These are phyloP conservation scores for Podila horticola DNA, from an alignment of 192 early-diverging fungal species.

Conservation along the genomic window DNA sequence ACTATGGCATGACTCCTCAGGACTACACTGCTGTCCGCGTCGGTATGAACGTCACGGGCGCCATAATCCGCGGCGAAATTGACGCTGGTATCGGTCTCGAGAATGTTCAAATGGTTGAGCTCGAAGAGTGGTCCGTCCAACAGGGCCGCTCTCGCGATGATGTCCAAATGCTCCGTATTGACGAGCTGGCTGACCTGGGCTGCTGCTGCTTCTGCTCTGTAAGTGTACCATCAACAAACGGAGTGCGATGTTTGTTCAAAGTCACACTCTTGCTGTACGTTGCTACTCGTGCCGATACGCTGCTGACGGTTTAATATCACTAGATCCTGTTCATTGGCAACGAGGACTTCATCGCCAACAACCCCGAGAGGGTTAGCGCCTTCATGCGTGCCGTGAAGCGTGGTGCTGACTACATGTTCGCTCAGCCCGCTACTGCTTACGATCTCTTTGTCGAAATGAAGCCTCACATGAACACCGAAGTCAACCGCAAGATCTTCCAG, in stretches of 20 bases:
- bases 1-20: slow-evolving; percentile 63
- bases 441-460: slow-evolving; percentile 69
- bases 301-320: too few species aligned
- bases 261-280: too few species aligned
- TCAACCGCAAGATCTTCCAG: slow-evolving; percentile 71
- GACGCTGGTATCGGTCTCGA: slow-evolving; percentile 75
- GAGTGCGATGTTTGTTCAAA: too few species aligned
- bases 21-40: slow-evolving; percentile 71
- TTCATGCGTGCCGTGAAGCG: slow-evolving; percentile 65
- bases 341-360: slow-evolving; percentile 61
- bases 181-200: slow-evolving; percentile 71
- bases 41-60: slow-evolving; percentile 73
- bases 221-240: slow-evolving; percentile 6
- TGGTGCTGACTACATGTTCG: slow-evolving; percentile 64
- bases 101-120: slow-evolving; percentile 70
- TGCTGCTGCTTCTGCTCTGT: slow-evolving; percentile 73
- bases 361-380: slow-evolving; percentile 66
- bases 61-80: slow-evolving; percentile 66
- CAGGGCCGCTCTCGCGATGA: slow-evolving; percentile 57
- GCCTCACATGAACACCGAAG: slow-evolving; percentile 56
- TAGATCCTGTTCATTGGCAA: slow-evolving; percentile 73
- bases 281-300: too few species aligned
- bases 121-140: slow-evolving; percentile 66
- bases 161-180: slow-evolving; percentile 72
- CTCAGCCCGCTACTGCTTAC: slow-evolving; percentile 61